A percentile compares a stretch with the other conserved stretches of the same genome.
Conservation (phyloP, 257 asterid genomes). For the Dorcoceras hygrometricum region DNA sequence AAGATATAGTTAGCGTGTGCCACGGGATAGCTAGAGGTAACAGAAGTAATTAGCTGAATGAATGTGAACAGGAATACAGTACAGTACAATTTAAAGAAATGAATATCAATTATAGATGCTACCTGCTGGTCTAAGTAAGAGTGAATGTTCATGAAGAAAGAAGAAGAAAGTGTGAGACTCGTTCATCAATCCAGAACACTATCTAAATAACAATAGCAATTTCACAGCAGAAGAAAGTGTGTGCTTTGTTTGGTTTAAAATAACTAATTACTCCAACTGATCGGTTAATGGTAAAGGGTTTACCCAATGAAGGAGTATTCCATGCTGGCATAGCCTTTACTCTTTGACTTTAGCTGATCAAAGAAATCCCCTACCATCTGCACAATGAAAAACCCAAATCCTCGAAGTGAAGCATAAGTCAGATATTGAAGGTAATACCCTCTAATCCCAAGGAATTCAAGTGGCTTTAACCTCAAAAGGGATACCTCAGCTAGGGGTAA, state of each 20-base stretch:
- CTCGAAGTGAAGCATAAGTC: constrained; percentile 16
- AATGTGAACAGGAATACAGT: not conserved
- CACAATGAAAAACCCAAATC: constrained; percentile 31
- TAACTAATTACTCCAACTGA: constrained; percentile 13
- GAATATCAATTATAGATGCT: no score
- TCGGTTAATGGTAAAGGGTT: constrained; percentile 17
- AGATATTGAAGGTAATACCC: constrained; percentile 19
- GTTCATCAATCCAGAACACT: not conserved
- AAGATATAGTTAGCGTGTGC: not conserved
- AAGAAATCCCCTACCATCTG: constrained; percentile 99
- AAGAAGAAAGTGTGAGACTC: no score
- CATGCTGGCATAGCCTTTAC: constrained; percentile 99
- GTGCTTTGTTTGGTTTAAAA: constrained; percentile 1
- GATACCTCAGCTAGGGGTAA: constrained; percentile 97
- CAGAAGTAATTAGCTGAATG: not conserved
- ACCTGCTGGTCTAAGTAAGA: no score
- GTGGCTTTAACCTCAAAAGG: constrained; percentile 20
- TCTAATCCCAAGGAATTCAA: constrained; percentile 4
- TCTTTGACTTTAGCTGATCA: constrained; percentile 97
- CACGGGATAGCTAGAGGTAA: not conserved
- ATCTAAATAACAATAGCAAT: constrained; percentile 9
- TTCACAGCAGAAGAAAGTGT: not conserved
- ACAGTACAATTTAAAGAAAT: not conserved
- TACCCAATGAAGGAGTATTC: constrained; percentile 94
- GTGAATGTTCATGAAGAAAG: no score